phyloP scores from a whole-genome alignment of 176 grass and related monocot species.

The Rhynchospora breviuscula region DNA sequence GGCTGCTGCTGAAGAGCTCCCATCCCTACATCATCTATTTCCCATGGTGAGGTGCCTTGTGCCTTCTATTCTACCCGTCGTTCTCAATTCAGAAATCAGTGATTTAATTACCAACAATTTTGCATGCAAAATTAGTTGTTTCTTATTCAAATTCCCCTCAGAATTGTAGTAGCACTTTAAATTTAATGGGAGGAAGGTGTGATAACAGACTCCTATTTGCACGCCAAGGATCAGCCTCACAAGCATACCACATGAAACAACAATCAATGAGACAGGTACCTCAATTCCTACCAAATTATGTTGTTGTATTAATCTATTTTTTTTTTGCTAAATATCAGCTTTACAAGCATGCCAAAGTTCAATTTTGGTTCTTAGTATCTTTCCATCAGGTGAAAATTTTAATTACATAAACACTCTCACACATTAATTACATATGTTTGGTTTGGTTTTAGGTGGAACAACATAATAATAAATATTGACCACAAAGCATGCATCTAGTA shows the following conservation, averaged over 20 bases:
- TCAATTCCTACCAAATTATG: not conserved
- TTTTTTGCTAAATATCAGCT: not conserved
- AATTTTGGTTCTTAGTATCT: not conserved
- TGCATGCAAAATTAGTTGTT: not conserved
- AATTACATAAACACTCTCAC: not conserved
- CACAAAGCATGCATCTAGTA: not conserved
- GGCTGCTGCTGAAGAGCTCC: constrained; percentile 1
- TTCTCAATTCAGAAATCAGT: not conserved
- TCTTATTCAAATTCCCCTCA: constrained; percentile 9
- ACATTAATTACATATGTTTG: not conserved
- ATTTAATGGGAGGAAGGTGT: constrained; percentile 1
- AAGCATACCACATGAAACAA: constrained; percentile 30
- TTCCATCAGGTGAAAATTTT: not conserved
- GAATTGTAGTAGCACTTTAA: constrained; percentile 41
- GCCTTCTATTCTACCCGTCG: not conserved
- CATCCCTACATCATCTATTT: constrained; percentile 14
- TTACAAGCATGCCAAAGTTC: not conserved
- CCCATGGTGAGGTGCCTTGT: constrained; percentile 24
- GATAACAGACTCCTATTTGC: constrained; percentile 36
- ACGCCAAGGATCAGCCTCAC: constrained; percentile 30
- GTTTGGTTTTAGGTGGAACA: not conserved
- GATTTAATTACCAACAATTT: not conserved
- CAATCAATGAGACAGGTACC: not conserved
- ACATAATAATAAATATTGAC: not conserved
- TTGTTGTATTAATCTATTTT: not conserved